Percentiles rank a stretch among this genome's conserved stretches.
phyloP scores from a whole-genome alignment of 1,284 basidiomycete species.

The Afroboletus lepidellus region DNA sequence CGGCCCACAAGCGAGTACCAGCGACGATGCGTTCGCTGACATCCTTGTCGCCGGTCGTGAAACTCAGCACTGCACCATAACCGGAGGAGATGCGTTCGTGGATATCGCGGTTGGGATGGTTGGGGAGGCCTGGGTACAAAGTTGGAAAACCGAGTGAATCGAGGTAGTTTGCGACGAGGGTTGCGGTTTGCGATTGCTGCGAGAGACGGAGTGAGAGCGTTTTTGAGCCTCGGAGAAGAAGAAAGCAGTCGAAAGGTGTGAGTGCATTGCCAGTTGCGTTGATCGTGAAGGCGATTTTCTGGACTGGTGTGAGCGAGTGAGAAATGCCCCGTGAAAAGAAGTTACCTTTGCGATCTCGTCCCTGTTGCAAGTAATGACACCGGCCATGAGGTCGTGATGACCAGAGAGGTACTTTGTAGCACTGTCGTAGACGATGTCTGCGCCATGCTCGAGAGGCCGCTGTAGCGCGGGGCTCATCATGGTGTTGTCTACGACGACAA shows the following conservation, averaged over 20 bases:
- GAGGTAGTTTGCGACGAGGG: slow-evolving; percentile 87
- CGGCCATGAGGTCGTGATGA: slow-evolving; percentile 99
- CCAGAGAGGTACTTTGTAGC: slow-evolving; percentile 98
- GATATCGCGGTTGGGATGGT: slow-evolving; percentile 83
- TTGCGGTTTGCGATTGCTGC: slow-evolving; percentile 84
- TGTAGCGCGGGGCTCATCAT: slow-evolving; percentile 99
- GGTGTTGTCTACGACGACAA: slow-evolving; percentile 96
- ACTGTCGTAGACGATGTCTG: slow-evolving; percentile 97
- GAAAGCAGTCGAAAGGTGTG: slow-evolving; percentile 94
- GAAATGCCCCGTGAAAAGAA: not conserved
- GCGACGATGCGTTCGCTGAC: slow-evolving; percentile 93
- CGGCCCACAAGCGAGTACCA: slow-evolving; percentile 92
- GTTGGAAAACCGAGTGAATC: slow-evolving; percentile 87
- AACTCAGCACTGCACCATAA: slow-evolving; percentile 92
- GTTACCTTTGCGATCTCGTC: slow-evolving; percentile 85
- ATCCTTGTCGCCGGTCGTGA: slow-evolving; percentile 90
- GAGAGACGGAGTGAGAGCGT: slow-evolving; percentile 97
- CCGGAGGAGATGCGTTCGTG: slow-evolving; percentile 90
- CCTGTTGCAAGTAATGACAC: slow-evolving; percentile 87
- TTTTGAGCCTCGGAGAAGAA: slow-evolving; percentile 94
- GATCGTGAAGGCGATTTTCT: slow-evolving; percentile 89
- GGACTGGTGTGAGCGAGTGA: slow-evolving; percentile 8
- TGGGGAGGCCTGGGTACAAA: slow-evolving; percentile 88
- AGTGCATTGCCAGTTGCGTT: slow-evolving; percentile 98
- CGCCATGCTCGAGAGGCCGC: slow-evolving; percentile 92